These are phyloP conservation scores for Picea mariana DNA, from an alignment of 83 land plant species.

Conservation along the genomic window DNA sequence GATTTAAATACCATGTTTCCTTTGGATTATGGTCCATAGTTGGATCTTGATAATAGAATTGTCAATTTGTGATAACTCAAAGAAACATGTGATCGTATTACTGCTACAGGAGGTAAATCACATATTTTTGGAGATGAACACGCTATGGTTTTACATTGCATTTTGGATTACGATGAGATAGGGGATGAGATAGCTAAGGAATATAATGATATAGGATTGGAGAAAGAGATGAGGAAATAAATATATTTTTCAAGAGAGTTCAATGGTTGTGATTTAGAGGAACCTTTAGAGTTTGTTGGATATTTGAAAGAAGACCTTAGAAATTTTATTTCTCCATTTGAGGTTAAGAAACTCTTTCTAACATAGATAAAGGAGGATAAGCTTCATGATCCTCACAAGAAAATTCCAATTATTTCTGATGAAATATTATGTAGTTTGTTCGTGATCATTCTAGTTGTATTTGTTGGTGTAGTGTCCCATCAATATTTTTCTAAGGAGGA, in stretches of 20 bases:
- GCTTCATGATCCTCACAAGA: constrained; percentile 83
- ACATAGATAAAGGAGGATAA: constrained; percentile 79
- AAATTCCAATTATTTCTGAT: constrained; percentile 85
- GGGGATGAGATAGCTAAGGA: no score
- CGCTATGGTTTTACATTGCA: constrained; percentile 78
- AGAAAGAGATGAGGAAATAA: constrained; percentile 20
- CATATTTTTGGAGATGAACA: constrained; percentile 85
- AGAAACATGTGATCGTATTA: constrained; percentile 65
- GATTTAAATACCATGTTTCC: neutral
- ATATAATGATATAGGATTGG: constrained; percentile 17
- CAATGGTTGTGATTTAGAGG: constrained; percentile 88
- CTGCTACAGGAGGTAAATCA: constrained; percentile 39
- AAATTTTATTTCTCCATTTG: constrained; percentile 54
- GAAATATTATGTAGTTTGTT: constrained; percentile 65
- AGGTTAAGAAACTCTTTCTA: constrained; percentile 73
- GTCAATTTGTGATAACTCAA: constrained; percentile 76
- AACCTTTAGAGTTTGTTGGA: constrained; percentile 73
- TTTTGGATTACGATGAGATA: constrained; percentile 77
- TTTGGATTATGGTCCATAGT: neutral
- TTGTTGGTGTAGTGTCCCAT: no score
- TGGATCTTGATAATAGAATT: constrained; percentile 20
- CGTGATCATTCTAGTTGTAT: constrained; percentile 8
- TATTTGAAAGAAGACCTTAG: constrained; percentile 77
- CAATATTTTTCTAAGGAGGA: no score
- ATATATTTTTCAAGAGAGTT: constrained; percentile 22